A percentile compares a stretch with the other conserved stretches of the same genome.
These are phyloP conservation scores for Tricholoma hemisulphureum DNA, from an alignment of 768 basidiomycete species.

Conservation along the genomic window DNA sequence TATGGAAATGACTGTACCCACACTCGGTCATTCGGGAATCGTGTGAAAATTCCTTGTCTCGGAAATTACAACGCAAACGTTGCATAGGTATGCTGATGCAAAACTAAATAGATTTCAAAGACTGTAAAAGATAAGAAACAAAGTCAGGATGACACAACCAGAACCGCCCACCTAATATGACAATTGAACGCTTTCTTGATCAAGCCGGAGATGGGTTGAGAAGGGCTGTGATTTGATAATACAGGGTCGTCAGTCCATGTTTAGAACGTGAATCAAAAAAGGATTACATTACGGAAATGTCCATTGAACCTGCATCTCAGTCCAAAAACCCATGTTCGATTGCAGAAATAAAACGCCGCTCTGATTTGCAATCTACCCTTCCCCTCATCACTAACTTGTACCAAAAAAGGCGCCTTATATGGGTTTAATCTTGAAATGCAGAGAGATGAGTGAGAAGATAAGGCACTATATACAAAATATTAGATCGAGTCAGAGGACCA, in stretches of 20 bases:
- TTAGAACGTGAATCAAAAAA: neutral
- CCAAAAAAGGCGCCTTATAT: conserved; percentile 48
- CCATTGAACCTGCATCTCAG: conserved; percentile 5
- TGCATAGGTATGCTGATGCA: neutral
- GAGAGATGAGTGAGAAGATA: conserved; percentile 95
- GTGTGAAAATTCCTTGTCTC: neutral
- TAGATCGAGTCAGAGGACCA: conserved; percentile 2
- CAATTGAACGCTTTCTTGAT: conserved; percentile 46
- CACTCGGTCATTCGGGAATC: neutral
- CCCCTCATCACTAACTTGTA: conserved; percentile 14
- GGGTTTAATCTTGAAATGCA: conserved; percentile 99
- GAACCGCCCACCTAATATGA: conserved; percentile 30
- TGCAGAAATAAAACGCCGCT: neutral
- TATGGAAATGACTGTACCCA: neutral
- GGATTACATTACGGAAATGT: conserved; percentile 8
- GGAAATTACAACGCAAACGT: neutral
- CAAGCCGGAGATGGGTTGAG: conserved; percentile 10
- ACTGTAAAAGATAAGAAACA: neutral
- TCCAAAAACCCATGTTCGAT: conserved; percentile 2
- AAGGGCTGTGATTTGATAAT: conserved; percentile 1
- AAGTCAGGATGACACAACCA: neutral
- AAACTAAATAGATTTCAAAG: neutral
- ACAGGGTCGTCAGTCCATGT: conserved; percentile 6
- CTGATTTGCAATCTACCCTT: neutral
- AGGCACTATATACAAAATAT: conserved; percentile 63